Evolutionary conservation across 2,329 filamentous ascomycete genomes (phyloP).

Genomic region (Alternaria triticimaculans): DNA sequence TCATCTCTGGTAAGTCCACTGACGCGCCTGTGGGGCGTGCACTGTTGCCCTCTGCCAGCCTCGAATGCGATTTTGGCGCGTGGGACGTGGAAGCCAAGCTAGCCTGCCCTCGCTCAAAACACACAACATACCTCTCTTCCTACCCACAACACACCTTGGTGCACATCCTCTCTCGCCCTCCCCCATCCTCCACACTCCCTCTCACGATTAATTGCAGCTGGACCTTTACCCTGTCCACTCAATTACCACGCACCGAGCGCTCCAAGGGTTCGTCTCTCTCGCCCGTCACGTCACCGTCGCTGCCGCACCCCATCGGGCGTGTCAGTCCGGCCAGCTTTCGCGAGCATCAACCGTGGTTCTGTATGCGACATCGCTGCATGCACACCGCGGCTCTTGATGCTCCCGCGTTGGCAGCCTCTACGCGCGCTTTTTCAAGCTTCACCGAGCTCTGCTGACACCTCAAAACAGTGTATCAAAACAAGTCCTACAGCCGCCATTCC

Average conservation of each 20-base stretch:
- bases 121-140: constrained; percentile 40
- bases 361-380: constrained; percentile 29
- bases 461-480: constrained; percentile 49
- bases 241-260: constrained; percentile 29
- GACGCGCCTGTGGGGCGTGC: constrained; percentile 45
- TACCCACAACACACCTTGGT: constrained; percentile 47
- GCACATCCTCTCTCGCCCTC: constrained; percentile 34
- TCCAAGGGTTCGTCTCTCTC: constrained; percentile 40
- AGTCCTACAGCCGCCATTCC: constrained; percentile 36
- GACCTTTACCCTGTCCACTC: constrained; percentile 39
- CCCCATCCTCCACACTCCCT: constrained; percentile 27
- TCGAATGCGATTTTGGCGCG: constrained; percentile 36
- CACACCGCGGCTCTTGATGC: constrained; percentile 24
- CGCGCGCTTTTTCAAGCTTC: constrained; percentile 21
- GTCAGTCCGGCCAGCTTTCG: constrained; percentile 39
- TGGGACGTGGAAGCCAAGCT: constrained; percentile 33
- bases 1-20: constrained; percentile 33
- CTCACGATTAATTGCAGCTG: constrained; percentile 41
- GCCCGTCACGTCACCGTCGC: constrained; percentile 44
- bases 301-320: constrained; percentile 39
- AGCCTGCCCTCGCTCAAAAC: constrained; percentile 42
- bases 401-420: constrained; percentile 32
- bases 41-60: constrained; percentile 39
- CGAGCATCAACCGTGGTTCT: constrained; percentile 33
- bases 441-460: constrained; percentile 33